Conservation (phyloP, 306 rosid genomes). For the Senna siamea region DNA sequence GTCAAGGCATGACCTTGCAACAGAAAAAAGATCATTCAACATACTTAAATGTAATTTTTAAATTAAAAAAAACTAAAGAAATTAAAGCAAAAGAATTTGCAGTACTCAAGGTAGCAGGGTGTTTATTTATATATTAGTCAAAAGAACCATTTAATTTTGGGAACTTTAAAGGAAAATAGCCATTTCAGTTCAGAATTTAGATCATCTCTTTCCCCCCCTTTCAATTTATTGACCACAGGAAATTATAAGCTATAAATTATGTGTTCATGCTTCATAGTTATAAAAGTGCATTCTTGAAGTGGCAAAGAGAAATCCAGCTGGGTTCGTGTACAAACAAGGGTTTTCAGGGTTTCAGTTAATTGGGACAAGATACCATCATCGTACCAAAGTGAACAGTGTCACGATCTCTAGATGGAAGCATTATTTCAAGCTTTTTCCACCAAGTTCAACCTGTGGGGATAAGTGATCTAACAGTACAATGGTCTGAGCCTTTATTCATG, state of each 20-base stretch:
- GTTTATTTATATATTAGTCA: not conserved
- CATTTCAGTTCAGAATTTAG: not conserved
- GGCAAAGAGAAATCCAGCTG: slow-evolving; percentile 4
- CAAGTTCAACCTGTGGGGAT: not conserved
- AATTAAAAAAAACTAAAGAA: not conserved
- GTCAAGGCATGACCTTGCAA: slow-evolving; percentile 81
- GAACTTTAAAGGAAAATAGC: slow-evolving; percentile 11
- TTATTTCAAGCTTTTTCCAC: not conserved
- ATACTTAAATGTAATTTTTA: slow-evolving; percentile 1
- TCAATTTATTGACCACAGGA: no score
- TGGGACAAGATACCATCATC: slow-evolving; percentile 7
- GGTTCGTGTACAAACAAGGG: not conserved
- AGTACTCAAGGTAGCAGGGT: slow-evolving; percentile 12
- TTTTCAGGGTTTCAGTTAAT: not conserved
- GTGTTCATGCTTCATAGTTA: not conserved
- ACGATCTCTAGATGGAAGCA: slow-evolving; percentile 1
- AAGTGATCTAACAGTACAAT: not conserved
- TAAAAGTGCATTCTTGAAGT: slow-evolving; percentile 9
- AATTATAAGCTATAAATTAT: slow-evolving; percentile 5
- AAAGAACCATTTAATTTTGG: slow-evolving; percentile 1
- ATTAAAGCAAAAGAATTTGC: slow-evolving; percentile 22
- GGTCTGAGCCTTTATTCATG: not conserved
- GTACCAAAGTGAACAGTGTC: not conserved
- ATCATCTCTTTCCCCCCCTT: no score
- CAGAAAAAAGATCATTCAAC: slow-evolving; percentile 31